Evolutionary conservation across 805 yeast genomes (phyloP).

Genomic region (Kuraishia piskuri): DNA sequence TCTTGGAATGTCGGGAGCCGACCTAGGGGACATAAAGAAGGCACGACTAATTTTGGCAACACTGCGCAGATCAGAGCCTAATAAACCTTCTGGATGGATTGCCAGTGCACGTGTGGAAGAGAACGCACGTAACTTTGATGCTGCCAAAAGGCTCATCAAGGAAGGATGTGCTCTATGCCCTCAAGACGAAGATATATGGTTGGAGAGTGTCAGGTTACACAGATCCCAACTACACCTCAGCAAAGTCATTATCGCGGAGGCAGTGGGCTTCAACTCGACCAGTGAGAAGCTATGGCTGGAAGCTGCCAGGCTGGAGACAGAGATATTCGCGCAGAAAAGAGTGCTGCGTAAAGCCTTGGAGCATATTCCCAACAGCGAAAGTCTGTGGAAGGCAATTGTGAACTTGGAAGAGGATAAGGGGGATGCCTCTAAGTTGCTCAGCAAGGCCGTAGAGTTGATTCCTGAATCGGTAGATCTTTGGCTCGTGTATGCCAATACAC

Average conservation of each 20-base stretch:
- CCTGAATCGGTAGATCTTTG: conserved; percentile 61
- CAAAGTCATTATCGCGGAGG: conserved; percentile 56
- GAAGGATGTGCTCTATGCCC: conserved; percentile 73
- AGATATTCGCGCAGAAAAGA: conserved; percentile 39
- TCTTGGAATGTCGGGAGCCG: conserved; percentile 12
- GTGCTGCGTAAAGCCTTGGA: conserved; percentile 69
- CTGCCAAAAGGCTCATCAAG: conserved; percentile 54
- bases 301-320: conserved; percentile 61
- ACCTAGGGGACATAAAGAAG: conserved; percentile 48
- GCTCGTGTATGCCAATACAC: conserved; percentile 43
- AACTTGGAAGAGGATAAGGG: conserved; percentile 45
- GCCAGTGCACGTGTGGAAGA: conserved; percentile 78
- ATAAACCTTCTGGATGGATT: conserved; percentile 74
- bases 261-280: conserved; percentile 44
- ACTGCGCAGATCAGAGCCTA: conserved; percentile 64
- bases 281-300: conserved; percentile 66
- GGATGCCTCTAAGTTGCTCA: conserved; percentile 41
- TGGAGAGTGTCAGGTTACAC: conserved; percentile 66
- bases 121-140: conserved; percentile 41
- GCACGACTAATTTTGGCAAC: conserved; percentile 57
- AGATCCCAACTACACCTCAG: conserved; percentile 32
- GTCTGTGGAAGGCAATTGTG: conserved; percentile 64
- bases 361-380: conserved; percentile 42
- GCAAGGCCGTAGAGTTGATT: conserved; percentile 60
- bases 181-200: conserved; percentile 67